Evolutionary conservation across 148 eudicot genomes (phyloP).

Genomic region (Cornus florida): DNA sequence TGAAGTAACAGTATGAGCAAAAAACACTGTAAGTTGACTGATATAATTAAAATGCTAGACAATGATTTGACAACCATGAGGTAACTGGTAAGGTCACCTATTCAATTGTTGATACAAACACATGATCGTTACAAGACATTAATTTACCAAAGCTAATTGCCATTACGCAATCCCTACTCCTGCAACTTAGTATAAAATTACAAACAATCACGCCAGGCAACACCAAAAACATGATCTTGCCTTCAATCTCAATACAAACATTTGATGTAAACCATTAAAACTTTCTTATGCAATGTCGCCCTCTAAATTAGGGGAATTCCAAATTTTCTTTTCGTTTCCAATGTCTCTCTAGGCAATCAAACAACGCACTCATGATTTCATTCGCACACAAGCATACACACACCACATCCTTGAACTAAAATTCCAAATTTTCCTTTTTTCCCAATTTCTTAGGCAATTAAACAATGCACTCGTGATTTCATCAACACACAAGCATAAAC

Average conservation of each 20-base stretch:
- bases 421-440: background rate
- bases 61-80: background rate
- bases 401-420: no score
- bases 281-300: background rate
- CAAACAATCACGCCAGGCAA: background rate
- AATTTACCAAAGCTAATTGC: background rate
- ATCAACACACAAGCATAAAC: no score
- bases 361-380: no score
- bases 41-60: background rate
- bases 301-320: background rate
- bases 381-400: no score
- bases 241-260: background rate
- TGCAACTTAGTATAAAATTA: background rate
- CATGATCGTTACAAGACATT: background rate
- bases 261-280: background rate
- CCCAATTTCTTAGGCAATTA: background rate
- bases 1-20: background rate
- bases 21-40: background rate
- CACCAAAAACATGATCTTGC: background rate
- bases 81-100: background rate
- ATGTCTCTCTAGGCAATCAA: no score
- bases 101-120: conserved; percentile 4
- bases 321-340: background rate
- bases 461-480: background rate
- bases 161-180: background rate